phyloP scores from a whole-genome alignment of 345 rosid genomes.

The Pistacia vera region DNA sequence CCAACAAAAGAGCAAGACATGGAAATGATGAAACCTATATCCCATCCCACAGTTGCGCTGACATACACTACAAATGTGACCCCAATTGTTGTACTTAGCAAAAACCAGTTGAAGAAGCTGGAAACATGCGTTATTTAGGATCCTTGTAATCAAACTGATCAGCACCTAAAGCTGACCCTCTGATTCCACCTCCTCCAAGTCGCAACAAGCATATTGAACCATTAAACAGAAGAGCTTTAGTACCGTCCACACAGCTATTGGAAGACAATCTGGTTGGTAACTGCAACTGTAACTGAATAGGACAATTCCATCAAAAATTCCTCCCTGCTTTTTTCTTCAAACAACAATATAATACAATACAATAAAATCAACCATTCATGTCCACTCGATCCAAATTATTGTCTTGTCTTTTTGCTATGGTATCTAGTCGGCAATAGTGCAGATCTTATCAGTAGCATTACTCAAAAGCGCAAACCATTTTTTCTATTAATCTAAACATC shows the following conservation, averaged over 20 bases:
- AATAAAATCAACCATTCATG: no score
- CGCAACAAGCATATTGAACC: conserved; percentile 22
- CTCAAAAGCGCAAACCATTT: no score
- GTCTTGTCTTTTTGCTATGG: no score
- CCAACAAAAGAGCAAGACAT: conserved; percentile 27
- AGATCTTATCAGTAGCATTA: no score
- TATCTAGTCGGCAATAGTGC: no score
- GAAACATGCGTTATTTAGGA: conserved; percentile 23
- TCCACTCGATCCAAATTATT: no score
- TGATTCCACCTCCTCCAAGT: conserved; percentile 37
- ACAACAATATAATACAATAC: no score
- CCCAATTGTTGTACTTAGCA: conserved; percentile 31
- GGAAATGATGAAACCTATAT: conserved; percentile 25
- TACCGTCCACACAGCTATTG: conserved; percentile 25
- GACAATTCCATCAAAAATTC: no score
- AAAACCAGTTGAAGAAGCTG: conserved; percentile 38
- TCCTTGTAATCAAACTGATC: conserved; percentile 30
- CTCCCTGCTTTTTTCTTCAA: no score
- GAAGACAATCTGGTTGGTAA: no score
- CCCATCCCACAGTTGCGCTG: conserved; percentile 26
- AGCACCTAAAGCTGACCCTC: conserved; percentile 32
- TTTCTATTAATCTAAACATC: no score
- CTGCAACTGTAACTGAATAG: no score
- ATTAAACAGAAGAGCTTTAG: conserved; percentile 29
- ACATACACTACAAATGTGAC: conserved; percentile 31